Evolutionary conservation across 768 basidiomycete species (phyloP).

Genomic region (Arthromyces matolae): DNA sequence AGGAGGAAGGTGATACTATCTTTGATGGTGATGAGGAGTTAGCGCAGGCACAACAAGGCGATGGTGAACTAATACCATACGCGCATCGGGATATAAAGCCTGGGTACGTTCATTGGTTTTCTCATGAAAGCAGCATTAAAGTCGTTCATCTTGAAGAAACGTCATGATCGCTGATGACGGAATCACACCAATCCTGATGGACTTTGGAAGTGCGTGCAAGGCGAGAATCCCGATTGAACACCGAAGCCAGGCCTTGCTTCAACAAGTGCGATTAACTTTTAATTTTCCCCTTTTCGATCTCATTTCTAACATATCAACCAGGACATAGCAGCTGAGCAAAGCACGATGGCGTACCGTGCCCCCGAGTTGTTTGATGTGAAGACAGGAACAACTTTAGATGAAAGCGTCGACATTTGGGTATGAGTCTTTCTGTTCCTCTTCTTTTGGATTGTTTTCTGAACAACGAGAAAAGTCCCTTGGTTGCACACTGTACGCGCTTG

Average conservation of each 20-base stretch:
- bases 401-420: constrained; percentile 98
- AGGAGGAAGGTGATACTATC: constrained; percentile 57
- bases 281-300: background rate
- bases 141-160: constrained; percentile 52
- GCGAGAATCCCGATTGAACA: constrained; percentile 81
- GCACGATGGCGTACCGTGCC: constrained; percentile 97
- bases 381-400: constrained; percentile 80
- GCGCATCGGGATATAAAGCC: constrained; percentile 97
- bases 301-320: constrained; percentile 23
- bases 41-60: constrained; percentile 37
- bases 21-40: constrained; percentile 82
- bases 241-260: constrained; percentile 81
- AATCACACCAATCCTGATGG: constrained; percentile 88
- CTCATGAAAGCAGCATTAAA: background rate
- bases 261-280: constrained; percentile 56
- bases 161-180: constrained; percentile 96
- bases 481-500: constrained; percentile 91
- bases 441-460: too few relatives aligned
- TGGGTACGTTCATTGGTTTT: constrained; percentile 53
- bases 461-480: constrained; percentile 97
- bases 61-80: constrained; percentile 73
- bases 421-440: too few relatives aligned
- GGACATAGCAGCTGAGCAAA: constrained; percentile 97
- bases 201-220: constrained; percentile 89
- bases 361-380: constrained; percentile 98